Percentiles rank a stretch among this genome's conserved stretches.
phyloP scores from a whole-genome alignment of 2,329 filamentous ascomycete species.

The Talaromyces sp. region DNA sequence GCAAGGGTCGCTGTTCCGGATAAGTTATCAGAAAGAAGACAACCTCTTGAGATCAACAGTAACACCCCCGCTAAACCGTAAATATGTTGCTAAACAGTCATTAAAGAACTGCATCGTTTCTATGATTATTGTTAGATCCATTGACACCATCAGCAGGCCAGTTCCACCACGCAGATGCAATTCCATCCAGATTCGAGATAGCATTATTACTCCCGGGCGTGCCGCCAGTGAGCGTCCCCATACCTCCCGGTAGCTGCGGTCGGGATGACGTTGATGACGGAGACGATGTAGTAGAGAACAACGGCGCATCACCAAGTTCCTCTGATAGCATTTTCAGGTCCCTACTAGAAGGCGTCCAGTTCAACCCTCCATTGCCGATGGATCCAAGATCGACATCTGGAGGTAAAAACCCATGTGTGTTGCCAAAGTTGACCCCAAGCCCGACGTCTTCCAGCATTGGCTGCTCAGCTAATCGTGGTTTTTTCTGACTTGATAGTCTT shows the following conservation, averaged over 20 bases:
- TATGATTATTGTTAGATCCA: neutral
- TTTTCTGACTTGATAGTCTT: conserved; percentile 1
- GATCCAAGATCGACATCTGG: conserved; percentile 6
- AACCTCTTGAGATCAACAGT: neutral
- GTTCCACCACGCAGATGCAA: conserved; percentile 13
- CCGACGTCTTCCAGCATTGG: neutral
- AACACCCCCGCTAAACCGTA: neutral
- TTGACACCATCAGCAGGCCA: neutral
- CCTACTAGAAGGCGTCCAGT: conserved; percentile 12
- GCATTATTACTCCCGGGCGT: neutral
- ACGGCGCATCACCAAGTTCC: conserved; percentile 6
- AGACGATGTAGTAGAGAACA: conserved; percentile 8
- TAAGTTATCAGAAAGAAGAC: neutral
- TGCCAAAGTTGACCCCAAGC: neutral
- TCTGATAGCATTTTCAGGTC: conserved; percentile 15
- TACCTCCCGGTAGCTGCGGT: neutral
- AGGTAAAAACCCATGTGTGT: conserved; percentile 3
- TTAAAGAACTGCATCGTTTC: neutral
- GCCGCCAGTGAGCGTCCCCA: neutral
- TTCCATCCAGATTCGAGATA: conserved; percentile 4
- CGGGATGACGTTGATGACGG: neutral
- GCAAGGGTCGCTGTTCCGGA: neutral
- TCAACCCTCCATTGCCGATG: conserved; percentile 7
- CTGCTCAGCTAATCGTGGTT: conserved; percentile 7
- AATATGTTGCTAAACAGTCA: neutral